Evolutionary conservation across 768 basidiomycete genomes (phyloP).

Genomic region (Xerocomus brunneocitrinus): DNA sequence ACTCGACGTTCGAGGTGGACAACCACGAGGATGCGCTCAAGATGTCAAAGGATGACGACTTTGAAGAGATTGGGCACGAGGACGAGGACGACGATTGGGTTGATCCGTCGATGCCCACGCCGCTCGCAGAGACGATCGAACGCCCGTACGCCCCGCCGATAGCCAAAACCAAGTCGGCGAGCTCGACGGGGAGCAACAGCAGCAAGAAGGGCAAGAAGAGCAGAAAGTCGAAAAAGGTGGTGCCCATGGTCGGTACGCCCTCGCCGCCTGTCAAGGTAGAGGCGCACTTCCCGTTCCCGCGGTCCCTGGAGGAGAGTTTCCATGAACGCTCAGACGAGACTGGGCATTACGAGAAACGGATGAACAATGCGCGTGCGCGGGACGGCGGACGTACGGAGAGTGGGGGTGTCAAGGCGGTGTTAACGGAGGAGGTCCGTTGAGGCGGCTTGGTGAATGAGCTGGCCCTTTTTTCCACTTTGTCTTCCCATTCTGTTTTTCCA

Average conservation of each 20-base stretch:
- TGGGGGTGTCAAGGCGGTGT: slow-evolving; percentile 75
- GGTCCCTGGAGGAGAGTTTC: slow-evolving; percentile 40
- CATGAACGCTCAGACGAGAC: slow-evolving; percentile 19
- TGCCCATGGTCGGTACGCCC: slow-evolving; percentile 39
- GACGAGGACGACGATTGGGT: slow-evolving; percentile 59
- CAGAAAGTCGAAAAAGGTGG: slow-evolving; percentile 34
- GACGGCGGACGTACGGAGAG: slow-evolving; percentile 84
- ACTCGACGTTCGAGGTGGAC: slow-evolving; percentile 26
- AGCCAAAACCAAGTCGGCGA: slow-evolving; percentile 23
- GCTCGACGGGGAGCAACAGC: slow-evolving; percentile 20
- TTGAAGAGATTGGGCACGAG: slow-evolving; percentile 27
- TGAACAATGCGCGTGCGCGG: slow-evolving; percentile 70
- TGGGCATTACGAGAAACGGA: slow-evolving; percentile 42
- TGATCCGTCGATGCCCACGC: slow-evolving; percentile 53
- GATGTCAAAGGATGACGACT: slow-evolving; percentile 28
- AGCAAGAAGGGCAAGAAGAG: slow-evolving; percentile 32
- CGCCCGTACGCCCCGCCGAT: slow-evolving; percentile 28
- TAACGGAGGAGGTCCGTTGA: slow-evolving; percentile 39
- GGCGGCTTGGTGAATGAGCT: not conserved
- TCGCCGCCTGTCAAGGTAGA: slow-evolving; percentile 25
- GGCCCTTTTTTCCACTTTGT: not conserved
- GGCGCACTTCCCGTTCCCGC: slow-evolving; percentile 63
- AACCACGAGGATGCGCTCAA: slow-evolving; percentile 17
- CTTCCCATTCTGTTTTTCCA: slow-evolving; percentile 1
- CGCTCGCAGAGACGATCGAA: slow-evolving; percentile 23